A percentile compares a stretch with the other conserved stretches of the same genome.
Conservation (phyloP, 768 basidiomycete species). For the Polyporus arcularius region DNA sequence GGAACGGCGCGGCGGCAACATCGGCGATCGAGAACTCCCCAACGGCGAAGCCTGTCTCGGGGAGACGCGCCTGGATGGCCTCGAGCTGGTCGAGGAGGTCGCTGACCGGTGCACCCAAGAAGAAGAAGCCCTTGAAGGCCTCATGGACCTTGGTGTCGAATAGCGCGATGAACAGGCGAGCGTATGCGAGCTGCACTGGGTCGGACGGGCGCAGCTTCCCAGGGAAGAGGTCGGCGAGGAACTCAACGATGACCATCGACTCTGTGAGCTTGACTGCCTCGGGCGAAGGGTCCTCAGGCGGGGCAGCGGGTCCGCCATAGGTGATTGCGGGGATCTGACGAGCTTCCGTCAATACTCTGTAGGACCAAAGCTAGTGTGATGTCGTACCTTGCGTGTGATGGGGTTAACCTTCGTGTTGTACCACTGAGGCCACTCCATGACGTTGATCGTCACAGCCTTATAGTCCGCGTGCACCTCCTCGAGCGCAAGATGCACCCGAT, state of each 20-base stretch:
- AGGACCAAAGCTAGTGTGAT: too few relatives aligned
- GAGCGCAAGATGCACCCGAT: constrained; percentile 53
- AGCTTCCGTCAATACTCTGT: neutral
- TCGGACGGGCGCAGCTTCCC: constrained; percentile 53
- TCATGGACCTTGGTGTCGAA: constrained; percentile 46
- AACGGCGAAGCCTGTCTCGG: constrained; percentile 44
- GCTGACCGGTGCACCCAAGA: constrained; percentile 49
- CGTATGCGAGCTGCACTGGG: constrained; percentile 55
- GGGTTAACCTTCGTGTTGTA: constrained; percentile 65
- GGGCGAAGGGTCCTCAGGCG: constrained; percentile 55
- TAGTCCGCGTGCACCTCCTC: constrained; percentile 52
- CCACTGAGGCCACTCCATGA: constrained; percentile 68
- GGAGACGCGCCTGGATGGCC: constrained; percentile 50
- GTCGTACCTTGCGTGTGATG: constrained; percentile 51
- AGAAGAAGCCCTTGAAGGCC: constrained; percentile 40
- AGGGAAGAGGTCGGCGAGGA: constrained; percentile 61
- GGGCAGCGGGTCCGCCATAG: constrained; percentile 60
- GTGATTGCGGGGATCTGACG: constrained; percentile 47
- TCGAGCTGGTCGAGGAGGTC: constrained; percentile 47
- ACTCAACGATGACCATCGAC: constrained; percentile 64
- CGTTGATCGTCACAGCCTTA: constrained; percentile 55
- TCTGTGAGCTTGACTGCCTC: constrained; percentile 62
- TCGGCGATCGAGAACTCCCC: constrained; percentile 60
- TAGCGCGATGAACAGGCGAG: constrained; percentile 63
- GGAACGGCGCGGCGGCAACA: constrained; percentile 57